A percentile compares a stretch with the other conserved stretches of the same genome.
These are phyloP conservation scores for Ogataea pilisensis DNA, from an alignment of 805 yeast species.

Conservation along the genomic window DNA sequence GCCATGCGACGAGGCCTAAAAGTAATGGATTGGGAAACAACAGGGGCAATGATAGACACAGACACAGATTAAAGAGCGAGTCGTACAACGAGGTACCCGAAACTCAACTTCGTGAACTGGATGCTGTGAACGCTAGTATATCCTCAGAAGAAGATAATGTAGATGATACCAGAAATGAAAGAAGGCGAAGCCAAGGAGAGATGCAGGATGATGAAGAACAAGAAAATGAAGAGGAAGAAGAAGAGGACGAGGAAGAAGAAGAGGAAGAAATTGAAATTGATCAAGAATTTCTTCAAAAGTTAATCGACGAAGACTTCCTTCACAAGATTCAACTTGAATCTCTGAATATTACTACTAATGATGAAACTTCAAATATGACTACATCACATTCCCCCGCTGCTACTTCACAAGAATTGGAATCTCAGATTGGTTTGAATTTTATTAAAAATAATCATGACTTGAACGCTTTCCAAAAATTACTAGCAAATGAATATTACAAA, in stretches of 20 bases:
- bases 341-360: constrained; percentile 1
- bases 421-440: constrained; percentile 1
- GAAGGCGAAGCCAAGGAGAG: no score
- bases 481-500: constrained; percentile 30
- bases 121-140: no score
- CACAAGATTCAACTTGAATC: constrained; percentile 9
- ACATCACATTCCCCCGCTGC: no score
- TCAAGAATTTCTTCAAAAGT: constrained; percentile 3
- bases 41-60: no score
- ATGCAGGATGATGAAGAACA: background rate
- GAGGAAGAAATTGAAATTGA: constrained; percentile 3
- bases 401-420: constrained; percentile 7
- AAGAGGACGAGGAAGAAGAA: constrained; percentile 1
- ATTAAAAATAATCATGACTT: constrained; percentile 15
- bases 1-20: no score
- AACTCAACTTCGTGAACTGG: no score
- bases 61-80: no score
- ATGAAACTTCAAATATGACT: background rate
- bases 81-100: no score
- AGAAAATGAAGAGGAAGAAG: constrained; percentile 1
- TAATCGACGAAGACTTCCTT: constrained; percentile 8
- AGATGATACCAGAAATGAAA: no score
- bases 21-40: no score
- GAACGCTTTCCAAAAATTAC: constrained; percentile 14
- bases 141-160: no score